Evolutionary conservation across 495 filamentous ascomycete genomes (phyloP).

Genomic region (Xylaria nigripes): DNA sequence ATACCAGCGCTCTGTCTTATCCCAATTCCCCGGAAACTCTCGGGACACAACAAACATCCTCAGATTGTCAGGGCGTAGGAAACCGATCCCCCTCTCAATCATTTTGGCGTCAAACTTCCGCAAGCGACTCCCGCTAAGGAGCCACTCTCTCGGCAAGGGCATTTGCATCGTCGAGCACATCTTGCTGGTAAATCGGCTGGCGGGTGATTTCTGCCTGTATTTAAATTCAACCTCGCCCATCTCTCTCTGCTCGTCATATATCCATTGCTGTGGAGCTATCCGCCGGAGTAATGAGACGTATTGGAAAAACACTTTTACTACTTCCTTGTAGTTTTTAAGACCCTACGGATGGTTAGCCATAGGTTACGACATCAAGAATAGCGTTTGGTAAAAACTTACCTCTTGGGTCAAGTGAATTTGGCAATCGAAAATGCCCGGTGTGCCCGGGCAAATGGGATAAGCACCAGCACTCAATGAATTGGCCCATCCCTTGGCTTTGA

Average conservation of each 20-base stretch:
- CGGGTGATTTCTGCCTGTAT: conserved; percentile 86
- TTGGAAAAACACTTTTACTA: conserved; percentile 83
- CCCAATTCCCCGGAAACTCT: conserved; percentile 74
- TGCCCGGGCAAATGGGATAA: conserved; percentile 69
- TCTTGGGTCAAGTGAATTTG: conserved; percentile 79
- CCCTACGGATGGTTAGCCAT: conserved; percentile 26
- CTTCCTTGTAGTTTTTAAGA: conserved; percentile 72
- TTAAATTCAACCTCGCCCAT: conserved; percentile 89
- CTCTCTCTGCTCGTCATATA: conserved; percentile 82
- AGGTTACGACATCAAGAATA: neutral
- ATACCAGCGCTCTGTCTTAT: conserved; percentile 93
- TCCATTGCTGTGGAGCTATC: conserved; percentile 79
- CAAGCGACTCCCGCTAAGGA: conserved; percentile 67
- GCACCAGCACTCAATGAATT: conserved; percentile 77
- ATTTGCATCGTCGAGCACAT: conserved; percentile 84
- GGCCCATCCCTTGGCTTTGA: conserved; percentile 94
- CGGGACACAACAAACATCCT: conserved; percentile 72
- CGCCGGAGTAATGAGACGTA: conserved; percentile 86
- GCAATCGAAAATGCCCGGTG: conserved; percentile 70
- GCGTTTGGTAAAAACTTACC: conserved; percentile 28
- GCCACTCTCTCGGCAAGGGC: conserved; percentile 72
- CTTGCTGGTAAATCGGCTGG: conserved; percentile 77
- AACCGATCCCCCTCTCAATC: conserved; percentile 67
- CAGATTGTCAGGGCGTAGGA: conserved; percentile 84
- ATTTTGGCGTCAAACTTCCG: conserved; percentile 67